These are phyloP conservation scores for Aspergillus hiratsukae DNA, from an alignment of 2,329 filamentous ascomycete genomes.

Conservation along the genomic window DNA sequence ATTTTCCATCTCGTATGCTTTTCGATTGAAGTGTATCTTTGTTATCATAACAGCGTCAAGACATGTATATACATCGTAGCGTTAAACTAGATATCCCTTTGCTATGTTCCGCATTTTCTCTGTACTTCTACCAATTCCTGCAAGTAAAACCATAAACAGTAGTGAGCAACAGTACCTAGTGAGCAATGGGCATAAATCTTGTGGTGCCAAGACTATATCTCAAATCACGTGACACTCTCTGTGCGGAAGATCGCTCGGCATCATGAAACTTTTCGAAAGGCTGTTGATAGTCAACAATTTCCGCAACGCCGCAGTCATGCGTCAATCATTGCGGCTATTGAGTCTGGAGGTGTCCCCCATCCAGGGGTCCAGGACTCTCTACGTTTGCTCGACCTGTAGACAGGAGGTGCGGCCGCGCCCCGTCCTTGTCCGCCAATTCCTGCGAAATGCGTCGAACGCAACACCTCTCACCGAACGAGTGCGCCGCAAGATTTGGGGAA, in stretches of 20 bases:
- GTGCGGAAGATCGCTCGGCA: slow-evolving; percentile 3
- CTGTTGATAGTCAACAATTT: slow-evolving; percentile 3
- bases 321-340: slow-evolving; percentile 33
- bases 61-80: slow-evolving; percentile 13
- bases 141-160: neutral
- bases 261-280: slow-evolving; percentile 17
- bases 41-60: slow-evolving; percentile 17
- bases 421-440: slow-evolving; percentile 28
- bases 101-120: slow-evolving; percentile 1
- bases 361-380: slow-evolving; percentile 25
- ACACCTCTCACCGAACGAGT: slow-evolving; percentile 43
- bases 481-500: slow-evolving; percentile 48
- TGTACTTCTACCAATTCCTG: neutral
- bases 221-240: slow-evolving; percentile 23
- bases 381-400: slow-evolving; percentile 40
- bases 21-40: slow-evolving; percentile 4
- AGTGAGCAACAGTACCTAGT: no score
- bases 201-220: neutral
- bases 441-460: slow-evolving; percentile 32
- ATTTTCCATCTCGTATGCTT: slow-evolving; percentile 4
- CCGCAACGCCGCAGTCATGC: slow-evolving; percentile 29
- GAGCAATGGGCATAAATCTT: neutral
- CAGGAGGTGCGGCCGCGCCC: slow-evolving; percentile 32
- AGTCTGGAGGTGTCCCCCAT: slow-evolving; percentile 31
- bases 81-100: neutral